A percentile compares a stretch with the other conserved stretches of the same genome.
Conservation (phyloP, 176 grass and related monocot genomes). For the Cocos nucifera region DNA sequence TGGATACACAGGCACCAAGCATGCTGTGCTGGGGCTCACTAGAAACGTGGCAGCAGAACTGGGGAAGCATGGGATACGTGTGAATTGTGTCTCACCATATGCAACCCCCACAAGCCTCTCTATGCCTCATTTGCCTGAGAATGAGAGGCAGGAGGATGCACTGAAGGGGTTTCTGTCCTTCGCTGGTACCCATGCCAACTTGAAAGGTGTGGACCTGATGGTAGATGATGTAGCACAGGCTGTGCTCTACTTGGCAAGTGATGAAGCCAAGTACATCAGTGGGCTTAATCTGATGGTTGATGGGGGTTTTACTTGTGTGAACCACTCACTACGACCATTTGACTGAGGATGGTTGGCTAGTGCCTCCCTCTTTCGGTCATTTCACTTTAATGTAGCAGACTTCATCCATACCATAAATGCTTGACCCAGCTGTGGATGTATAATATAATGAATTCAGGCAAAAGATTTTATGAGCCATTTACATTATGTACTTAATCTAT, state of each 20-base stretch:
- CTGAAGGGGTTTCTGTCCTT: constrained; percentile 34
- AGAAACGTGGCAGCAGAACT: constrained; percentile 64
- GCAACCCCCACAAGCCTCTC: constrained; percentile 45
- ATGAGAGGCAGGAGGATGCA: constrained; percentile 17
- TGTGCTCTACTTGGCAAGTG: constrained; percentile 70
- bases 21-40: constrained; percentile 64
- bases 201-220: constrained; percentile 54
- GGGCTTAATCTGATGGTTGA: constrained; percentile 61
- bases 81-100: constrained; percentile 81
- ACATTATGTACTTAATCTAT: no score
- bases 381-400: no score
- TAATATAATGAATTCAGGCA: no score
- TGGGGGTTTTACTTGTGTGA: constrained; percentile 38
- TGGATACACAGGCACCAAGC: constrained; percentile 60
- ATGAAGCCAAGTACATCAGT: constrained; percentile 52
- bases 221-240: constrained; percentile 49
- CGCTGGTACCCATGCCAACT: constrained; percentile 37
- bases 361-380: no score
- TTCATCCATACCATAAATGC: no score
- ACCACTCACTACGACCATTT: constrained; percentile 28
- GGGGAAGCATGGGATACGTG: constrained; percentile 64
- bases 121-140: constrained; percentile 40
- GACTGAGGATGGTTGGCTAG: constrained; percentile 19
- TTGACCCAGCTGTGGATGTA: no score
- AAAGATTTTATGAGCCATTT: no score